A percentile compares a stretch with the other conserved stretches of the same genome.
phyloP scores from a whole-genome alignment of 23 red algal species.

The Gracilaria gracilis region DNA sequence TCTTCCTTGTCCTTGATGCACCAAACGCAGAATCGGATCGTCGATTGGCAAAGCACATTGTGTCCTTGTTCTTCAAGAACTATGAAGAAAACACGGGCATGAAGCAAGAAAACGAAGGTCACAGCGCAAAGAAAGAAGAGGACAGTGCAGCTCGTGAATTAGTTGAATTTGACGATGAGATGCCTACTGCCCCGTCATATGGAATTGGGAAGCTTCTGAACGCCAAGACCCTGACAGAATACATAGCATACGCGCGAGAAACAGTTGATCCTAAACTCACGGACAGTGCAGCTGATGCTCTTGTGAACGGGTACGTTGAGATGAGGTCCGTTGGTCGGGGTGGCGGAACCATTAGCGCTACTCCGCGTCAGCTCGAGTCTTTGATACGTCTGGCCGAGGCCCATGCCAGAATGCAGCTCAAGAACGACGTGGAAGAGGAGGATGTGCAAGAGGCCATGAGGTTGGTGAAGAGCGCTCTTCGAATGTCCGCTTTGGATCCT shows the following conservation, averaged over 20 bases:
- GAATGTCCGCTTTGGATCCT: constrained; percentile 88
- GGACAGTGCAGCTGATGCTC: constrained; percentile 57
- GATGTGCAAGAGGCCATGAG: constrained; percentile 97
- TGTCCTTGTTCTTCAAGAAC: constrained; percentile 92
- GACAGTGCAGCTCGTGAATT: constrained; percentile 3
- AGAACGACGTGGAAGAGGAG: constrained; percentile 65
- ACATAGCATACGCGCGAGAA: constrained; percentile 93
- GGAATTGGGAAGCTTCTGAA: constrained; percentile 55
- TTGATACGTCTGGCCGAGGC: constrained; percentile 97
- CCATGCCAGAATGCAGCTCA: constrained; percentile 88
- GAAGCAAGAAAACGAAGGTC: not conserved
- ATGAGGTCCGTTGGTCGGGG: constrained; percentile 77
- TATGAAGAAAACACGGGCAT: constrained; percentile 33
- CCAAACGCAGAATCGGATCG: constrained; percentile 87
- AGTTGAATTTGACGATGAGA: constrained; percentile 28
- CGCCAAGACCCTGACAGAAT: constrained; percentile 77
- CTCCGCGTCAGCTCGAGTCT: constrained; percentile 94
- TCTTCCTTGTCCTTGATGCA: constrained; percentile 94
- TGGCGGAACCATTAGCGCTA: constrained; percentile 88
- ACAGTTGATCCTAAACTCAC: constrained; percentile 82
- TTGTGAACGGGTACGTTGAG: constrained; percentile 83
- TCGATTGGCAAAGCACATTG: constrained; percentile 91
- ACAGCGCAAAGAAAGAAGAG: not conserved
- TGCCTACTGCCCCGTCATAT: constrained; percentile 39
- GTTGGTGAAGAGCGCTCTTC: constrained; percentile 84